Evolutionary conservation across 129 eudicot species (phyloP), one percentile per base, ranked within the genome.

Genomic region (Calendula officinalis): DNA sequence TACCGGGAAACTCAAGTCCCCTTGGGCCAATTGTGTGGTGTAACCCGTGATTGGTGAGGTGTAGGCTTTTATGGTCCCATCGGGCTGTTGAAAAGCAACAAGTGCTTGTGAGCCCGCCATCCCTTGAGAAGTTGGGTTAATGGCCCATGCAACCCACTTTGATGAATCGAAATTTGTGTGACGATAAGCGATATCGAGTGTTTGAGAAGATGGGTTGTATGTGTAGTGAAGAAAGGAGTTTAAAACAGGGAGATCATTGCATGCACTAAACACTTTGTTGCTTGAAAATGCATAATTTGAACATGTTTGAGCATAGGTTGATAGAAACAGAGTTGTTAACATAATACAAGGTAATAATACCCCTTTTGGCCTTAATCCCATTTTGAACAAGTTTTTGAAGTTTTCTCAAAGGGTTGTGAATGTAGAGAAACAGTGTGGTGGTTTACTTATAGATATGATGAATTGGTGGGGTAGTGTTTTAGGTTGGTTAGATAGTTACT

Each of bases 121-220:
- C 45, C 86, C 88, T 13, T 43, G 68, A 14, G 83, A 64, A 41
- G 45, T 75, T 2, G 89, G 95, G 62, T 87, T 91, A 39, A 91
- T 70, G 5, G 86, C 97, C 95, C 97, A 91, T 1, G 91, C 89
- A 45, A 74, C 84, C 97, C 97, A 91, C 37, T 75, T 73, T 2
- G 84, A 66, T 4, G 95, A 15, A 4, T 80, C 66, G 5, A 77
- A 41, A 27, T 80, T 75, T 0, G 90, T 52, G 76, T 67, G 82
- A 0, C 94, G 87, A 40, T 82, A 91, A 12, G 95, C 97, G 38
- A 91, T 82, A 32, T 64, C 46, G 8, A 76, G 74, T 35, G 85
- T 70, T 60, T 66, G 78, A 2, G 82, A 52, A 38, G 90, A 77
- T 3, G 86, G 80, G 65, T 80, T 51, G 74, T 87, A 84, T 36